Base-by-base conservation (phyloP, 148 eudicot genomes). In the Spergularia bocconei region DNA sequence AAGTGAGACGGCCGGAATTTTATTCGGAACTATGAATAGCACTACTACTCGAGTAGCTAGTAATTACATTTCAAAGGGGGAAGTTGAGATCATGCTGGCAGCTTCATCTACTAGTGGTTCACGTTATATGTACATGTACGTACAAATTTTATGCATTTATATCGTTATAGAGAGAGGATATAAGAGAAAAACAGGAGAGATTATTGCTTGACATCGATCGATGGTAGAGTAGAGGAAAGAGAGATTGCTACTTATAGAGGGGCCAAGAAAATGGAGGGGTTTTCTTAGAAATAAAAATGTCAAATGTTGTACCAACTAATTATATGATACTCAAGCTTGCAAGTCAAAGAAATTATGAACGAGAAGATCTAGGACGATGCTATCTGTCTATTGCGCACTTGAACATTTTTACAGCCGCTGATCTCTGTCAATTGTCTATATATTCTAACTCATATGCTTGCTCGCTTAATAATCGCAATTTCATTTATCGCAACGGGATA, bases 61-160 rank as follows among this genome's bases (percentile, higher is more conserved):
- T 72, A 10, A 63, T 57, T 36, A 29, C 23, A 13, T 41, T 53
- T 44, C 50, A 20, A 21, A 21, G n/a, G 19, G 70, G 77, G 74
- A 82, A 87, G 84, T 77, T 86, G 78, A 91, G 97, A 91, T 89
- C 97, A 89, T 82, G 97, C 93, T 91, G 97, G 97, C 97, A 91
- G 97, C 93, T 91, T 91, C 93, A 91, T 84, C 97, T 81, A 80
- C 61, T 82, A 73, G 20, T 82, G 87, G 86, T 80, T 78, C 79
- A 80, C 83, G 71, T 75, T 38, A 33, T 16, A 68, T 47, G 25
- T 50, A 75, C 60, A 41, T 13, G 36, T 29, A 29, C 36, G 36
- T 29, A 29, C 36, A 0, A 29, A 29, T 2, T 29, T 1, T 29
- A 29, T 29, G 25, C 25, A 4, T 11, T n/a, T 6, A 2, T 55